phyloP scores from a whole-genome alignment of 1,284 basidiomycete genomes.

The Tylopilus orsonianus region DNA sequence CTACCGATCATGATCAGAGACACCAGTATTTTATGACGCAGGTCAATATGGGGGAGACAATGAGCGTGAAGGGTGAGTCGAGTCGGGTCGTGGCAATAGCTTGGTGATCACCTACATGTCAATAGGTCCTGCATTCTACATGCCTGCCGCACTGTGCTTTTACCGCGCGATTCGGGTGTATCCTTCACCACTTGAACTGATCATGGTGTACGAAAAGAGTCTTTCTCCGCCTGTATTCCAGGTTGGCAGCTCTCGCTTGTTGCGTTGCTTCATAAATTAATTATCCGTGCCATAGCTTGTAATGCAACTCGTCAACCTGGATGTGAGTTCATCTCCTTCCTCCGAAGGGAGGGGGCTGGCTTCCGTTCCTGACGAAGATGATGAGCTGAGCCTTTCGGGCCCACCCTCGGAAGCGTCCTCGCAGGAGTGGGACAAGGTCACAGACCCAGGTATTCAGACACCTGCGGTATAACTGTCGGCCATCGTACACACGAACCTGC shows the following conservation, averaged over 20 bases:
- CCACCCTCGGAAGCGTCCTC: conserved; percentile 81
- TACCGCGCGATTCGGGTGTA: conserved; percentile 94
- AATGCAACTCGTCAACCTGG: conserved; percentile 85
- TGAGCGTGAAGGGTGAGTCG: conserved; percentile 71
- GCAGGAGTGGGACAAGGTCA: conserved; percentile 83
- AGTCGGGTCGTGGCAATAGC: neutral
- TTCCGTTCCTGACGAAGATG: conserved; percentile 42
- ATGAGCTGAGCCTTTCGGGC: conserved; percentile 58
- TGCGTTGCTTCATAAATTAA: conserved; percentile 3
- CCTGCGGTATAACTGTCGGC: conserved; percentile 40
- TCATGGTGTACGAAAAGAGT: conserved; percentile 92
- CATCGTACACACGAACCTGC: conserved; percentile 34
- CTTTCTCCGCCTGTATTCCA: conserved; percentile 86
- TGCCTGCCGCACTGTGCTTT: conserved; percentile 87
- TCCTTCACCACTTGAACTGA: conserved; percentile 88
- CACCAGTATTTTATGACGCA: conserved; percentile 92
- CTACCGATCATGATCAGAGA: conserved; percentile 68
- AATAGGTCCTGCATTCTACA: conserved; percentile 73
- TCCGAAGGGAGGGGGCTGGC: conserved; percentile 34
- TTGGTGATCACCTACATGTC: conserved; percentile 3
- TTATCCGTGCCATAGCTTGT: conserved; percentile 53
- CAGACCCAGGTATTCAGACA: conserved; percentile 63
- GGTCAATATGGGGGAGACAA: conserved; percentile 84
- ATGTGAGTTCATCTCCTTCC: conserved; percentile 73
- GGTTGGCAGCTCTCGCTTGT: conserved; percentile 39